Conservation (phyloP, 352 stramenopile genomes). For the Pythium pyrilobum region DNA sequence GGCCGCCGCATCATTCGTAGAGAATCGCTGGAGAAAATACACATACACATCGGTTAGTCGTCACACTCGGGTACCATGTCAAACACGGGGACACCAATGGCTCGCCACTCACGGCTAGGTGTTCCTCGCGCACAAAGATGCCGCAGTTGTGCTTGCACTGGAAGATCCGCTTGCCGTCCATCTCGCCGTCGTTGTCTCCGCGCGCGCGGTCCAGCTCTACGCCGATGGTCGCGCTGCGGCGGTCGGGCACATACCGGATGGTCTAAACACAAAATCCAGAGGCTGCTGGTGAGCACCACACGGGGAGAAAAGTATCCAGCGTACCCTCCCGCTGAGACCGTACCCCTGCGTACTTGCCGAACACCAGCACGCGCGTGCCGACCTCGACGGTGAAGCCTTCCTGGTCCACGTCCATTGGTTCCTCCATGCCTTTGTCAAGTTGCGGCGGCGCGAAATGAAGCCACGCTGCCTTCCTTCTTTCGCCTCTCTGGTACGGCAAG, state of each 20-base stretch:
- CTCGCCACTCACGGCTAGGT: constrained; percentile 43
- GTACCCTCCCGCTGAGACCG: background rate
- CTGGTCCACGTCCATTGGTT: constrained; percentile 27
- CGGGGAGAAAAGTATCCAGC: constrained; percentile 7
- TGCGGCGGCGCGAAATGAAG: background rate
- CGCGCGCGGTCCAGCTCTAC: constrained; percentile 79
- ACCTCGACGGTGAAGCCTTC: constrained; percentile 28
- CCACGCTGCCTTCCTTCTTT: background rate
- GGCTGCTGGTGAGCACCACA: background rate
- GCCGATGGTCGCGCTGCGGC: constrained; percentile 56
- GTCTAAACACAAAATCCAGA: constrained; percentile 24
- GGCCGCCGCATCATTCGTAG: constrained; percentile 59
- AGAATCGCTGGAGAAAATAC: constrained; percentile 53
- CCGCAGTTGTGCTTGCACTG: constrained; percentile 75
- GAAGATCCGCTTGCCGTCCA: constrained; percentile 77
- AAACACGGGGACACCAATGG: background rate
- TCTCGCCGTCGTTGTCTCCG: constrained; percentile 72
- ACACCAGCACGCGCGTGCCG: constrained; percentile 62
- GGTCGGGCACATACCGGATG: constrained; percentile 58
- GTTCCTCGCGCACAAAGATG: constrained; percentile 81
- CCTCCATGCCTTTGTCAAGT: constrained; percentile 11
- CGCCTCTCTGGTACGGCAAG: background rate
- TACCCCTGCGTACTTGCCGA: constrained; percentile 76
- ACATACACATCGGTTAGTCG: background rate
- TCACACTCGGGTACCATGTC: background rate